These are phyloP conservation scores for Quercus aquifolioides DNA, from an alignment of 306 rosid species.

Conservation along the genomic window DNA sequence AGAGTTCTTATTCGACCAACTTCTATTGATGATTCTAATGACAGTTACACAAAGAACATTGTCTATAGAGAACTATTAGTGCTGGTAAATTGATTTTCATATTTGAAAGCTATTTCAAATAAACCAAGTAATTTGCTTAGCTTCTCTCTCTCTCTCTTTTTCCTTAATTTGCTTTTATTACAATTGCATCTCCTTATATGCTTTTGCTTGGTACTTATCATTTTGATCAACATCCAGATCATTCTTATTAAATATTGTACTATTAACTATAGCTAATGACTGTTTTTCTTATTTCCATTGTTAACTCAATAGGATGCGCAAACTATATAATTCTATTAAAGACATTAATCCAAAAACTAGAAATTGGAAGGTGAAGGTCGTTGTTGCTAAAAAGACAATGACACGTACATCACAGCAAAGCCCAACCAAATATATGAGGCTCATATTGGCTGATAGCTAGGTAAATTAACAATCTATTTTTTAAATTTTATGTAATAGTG, in stretches of 20 bases:
- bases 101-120: background rate
- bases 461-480: background rate
- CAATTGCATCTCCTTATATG: too few relatives aligned
- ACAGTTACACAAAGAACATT: background rate
- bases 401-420: background rate
- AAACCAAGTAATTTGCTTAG: background rate
- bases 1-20: background rate
- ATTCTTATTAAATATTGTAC: too few relatives aligned
- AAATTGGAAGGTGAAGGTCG: background rate
- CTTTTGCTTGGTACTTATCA: too few relatives aligned
- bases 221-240: too few relatives aligned
- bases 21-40: background rate
- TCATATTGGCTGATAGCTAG: too few relatives aligned
- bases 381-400: too few relatives aligned
- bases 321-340: background rate
- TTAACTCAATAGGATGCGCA: background rate
- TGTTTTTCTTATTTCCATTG: too few relatives aligned
- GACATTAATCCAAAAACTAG: background rate
- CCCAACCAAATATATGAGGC: background rate
- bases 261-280: too few relatives aligned
- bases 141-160: background rate
- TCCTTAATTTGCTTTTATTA: too few relatives aligned
- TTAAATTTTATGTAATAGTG: too few relatives aligned
- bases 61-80: background rate
- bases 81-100: too few relatives aligned